A percentile compares a stretch with the other conserved stretches of the same genome.
These are phyloP conservation scores for Tetrahymena thermophila DNA, from an alignment of 73 alveolate genomes.

Conservation along the genomic window DNA sequence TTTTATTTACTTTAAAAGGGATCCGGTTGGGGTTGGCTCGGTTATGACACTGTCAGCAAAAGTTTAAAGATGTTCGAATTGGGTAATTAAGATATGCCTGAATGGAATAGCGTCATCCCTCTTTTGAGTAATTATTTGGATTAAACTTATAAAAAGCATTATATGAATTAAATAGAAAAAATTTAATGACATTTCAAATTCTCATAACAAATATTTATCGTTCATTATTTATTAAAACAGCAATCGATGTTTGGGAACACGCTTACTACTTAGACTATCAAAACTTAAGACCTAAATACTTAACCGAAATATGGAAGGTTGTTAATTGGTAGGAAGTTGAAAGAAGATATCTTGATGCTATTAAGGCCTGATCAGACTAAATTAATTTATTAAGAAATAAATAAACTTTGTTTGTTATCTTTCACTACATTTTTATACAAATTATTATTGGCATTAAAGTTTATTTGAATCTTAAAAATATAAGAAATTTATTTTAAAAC, in stretches of 20 bases:
- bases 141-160: background rate
- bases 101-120: conserved; percentile 65
- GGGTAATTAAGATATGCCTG: conserved; percentile 73
- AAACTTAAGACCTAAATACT: conserved; percentile 70
- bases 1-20: conserved; percentile 39
- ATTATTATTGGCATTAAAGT: background rate
- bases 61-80: conserved; percentile 64
- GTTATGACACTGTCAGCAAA: conserved; percentile 65
- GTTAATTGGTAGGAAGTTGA: conserved; percentile 85
- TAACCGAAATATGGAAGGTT: conserved; percentile 76
- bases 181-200: background rate
- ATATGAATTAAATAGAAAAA: background rate
- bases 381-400: background rate
- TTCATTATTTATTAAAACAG: background rate
- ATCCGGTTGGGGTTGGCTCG: conserved; percentile 93
- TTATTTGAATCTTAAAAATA: too few species aligned
- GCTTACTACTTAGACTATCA: conserved; percentile 80
- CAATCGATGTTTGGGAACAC: conserved; percentile 89
- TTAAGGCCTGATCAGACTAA: background rate
- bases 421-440: background rate
- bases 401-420: background rate
- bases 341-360: conserved; percentile 57
- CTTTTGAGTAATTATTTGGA: conserved; percentile 42
- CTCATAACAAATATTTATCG: too few species aligned
- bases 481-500: too few species aligned